Evolutionary conservation across 495 filamentous ascomycete species (phyloP).

Genomic region (Xylaria scruposa): DNA sequence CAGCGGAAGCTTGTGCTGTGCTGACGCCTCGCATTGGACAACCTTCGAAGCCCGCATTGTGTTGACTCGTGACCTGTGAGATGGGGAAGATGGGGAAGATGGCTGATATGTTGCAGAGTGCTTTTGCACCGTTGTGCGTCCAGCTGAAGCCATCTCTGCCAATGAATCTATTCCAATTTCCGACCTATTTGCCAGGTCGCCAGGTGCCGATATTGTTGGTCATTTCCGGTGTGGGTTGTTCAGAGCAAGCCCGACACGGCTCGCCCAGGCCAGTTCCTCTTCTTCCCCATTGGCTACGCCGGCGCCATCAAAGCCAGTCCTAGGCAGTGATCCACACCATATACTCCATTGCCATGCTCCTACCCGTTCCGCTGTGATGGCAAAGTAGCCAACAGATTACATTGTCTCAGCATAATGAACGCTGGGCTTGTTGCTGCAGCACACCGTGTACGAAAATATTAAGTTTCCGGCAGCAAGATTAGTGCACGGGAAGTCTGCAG

Average conservation of each 20-base stretch:
- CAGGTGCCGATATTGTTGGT: constrained; percentile 2
- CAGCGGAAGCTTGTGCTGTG: neutral
- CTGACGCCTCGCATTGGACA: constrained; percentile 23
- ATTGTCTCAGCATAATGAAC: constrained; percentile 2
- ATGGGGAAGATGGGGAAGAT: neutral
- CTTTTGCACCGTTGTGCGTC: constrained; percentile 15
- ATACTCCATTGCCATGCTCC: constrained; percentile 15
- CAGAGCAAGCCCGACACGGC: constrained; percentile 7
- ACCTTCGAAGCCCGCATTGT: constrained; percentile 14
- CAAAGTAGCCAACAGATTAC: neutral
- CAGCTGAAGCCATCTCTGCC: constrained; percentile 21
- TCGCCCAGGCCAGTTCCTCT: constrained; percentile 2
- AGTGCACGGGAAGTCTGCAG: constrained; percentile 24
- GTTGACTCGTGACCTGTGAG: constrained; percentile 3
- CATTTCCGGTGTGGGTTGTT: constrained; percentile 22
- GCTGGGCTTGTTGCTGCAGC: constrained; percentile 3
- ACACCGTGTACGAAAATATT: constrained; percentile 23
- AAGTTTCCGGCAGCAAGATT: constrained; percentile 18
- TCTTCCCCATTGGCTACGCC: constrained; percentile 14
- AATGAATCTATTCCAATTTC: constrained; percentile 16
- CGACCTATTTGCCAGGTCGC: neutral
- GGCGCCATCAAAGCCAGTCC: constrained; percentile 11
- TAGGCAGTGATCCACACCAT: constrained; percentile 16
- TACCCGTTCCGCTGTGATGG: constrained; percentile 22
- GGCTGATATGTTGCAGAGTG: constrained; percentile 20